phyloP scores from a whole-genome alignment of 345 rosid species.

The Gossypium ekmanianum region DNA sequence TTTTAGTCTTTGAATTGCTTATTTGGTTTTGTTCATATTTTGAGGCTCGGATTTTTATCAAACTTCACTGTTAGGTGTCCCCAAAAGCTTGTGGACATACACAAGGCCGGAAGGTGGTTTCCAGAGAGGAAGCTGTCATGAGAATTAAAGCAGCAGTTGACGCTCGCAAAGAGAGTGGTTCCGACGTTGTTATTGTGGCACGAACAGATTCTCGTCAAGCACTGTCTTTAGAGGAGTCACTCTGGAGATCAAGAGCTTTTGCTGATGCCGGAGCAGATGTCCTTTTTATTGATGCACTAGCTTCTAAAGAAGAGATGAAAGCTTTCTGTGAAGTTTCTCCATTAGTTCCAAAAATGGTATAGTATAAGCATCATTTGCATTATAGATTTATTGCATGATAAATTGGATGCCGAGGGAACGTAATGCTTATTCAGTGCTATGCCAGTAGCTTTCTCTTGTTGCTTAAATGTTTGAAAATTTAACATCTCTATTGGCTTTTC shows the following conservation, averaged over 20 bases:
- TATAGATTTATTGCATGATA: background rate
- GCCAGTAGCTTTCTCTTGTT: background rate
- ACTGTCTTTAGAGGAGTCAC: conserved; percentile 71
- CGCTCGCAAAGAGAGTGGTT: conserved; percentile 70
- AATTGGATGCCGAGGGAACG: background rate
- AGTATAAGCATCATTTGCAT: conserved; percentile 3
- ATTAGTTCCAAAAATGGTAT: conserved; percentile 80
- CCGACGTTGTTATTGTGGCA: conserved; percentile 79
- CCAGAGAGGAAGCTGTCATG: conserved; percentile 85
- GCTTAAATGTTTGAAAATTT: background rate
- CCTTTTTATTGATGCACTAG: conserved; percentile 71
- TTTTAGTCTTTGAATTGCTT: background rate
- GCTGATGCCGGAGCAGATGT: conserved; percentile 96
- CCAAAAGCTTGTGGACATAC: conserved; percentile 78
- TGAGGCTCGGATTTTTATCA: conserved; percentile 19
- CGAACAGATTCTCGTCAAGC: conserved; percentile 85
- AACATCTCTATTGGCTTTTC: background rate
- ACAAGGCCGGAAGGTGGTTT: conserved; percentile 65
- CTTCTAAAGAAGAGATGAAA: conserved; percentile 87
- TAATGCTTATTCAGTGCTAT: background rate
- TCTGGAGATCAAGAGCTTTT: conserved; percentile 82
- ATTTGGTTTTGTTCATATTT: background rate
- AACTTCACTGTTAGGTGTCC: conserved; percentile 46
- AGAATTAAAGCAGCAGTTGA: conserved; percentile 82
- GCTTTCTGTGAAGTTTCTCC: conserved; percentile 83